phyloP scores from a whole-genome alignment of 2,329 filamentous ascomycete species.

The Colletotrichum zoysiae region DNA sequence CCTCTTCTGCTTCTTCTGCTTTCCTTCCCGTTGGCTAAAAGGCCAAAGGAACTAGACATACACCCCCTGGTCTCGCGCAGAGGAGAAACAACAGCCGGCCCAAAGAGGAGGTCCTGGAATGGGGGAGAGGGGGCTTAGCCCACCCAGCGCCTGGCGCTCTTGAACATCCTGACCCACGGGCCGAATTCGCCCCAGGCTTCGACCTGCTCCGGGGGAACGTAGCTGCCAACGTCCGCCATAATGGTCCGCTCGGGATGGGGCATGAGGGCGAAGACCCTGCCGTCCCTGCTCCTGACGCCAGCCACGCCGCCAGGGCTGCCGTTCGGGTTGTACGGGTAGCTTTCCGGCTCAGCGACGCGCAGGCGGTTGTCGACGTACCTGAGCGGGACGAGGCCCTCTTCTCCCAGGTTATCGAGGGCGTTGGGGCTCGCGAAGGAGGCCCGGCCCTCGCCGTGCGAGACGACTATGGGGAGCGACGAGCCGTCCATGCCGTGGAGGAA shows the following conservation, averaged over 20 bases:
- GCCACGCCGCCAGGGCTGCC: slow-evolving; percentile 86
- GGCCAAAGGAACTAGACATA: background rate
- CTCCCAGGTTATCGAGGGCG: slow-evolving; percentile 67
- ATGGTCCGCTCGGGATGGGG: slow-evolving; percentile 94
- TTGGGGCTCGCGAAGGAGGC: slow-evolving; percentile 75
- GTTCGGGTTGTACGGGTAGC: slow-evolving; percentile 91
- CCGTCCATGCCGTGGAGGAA: slow-evolving; percentile 92
- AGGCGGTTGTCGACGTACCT: slow-evolving; percentile 85
- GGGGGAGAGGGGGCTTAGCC: slow-evolving; percentile 57
- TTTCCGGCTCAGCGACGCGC: slow-evolving; percentile 76
- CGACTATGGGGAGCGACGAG: slow-evolving; percentile 84
- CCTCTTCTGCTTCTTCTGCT: background rate
- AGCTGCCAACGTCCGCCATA: slow-evolving; percentile 82
- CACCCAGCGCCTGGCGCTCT: slow-evolving; percentile 89
- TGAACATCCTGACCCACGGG: slow-evolving; percentile 89
- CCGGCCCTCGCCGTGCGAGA: slow-evolving; percentile 91
- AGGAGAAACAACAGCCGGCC: background rate
- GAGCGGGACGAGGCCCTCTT: slow-evolving; percentile 78
- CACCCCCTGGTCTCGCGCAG: background rate
- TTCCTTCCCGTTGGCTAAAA: background rate
- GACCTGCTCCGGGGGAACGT: slow-evolving; percentile 68
- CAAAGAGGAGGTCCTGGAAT: background rate
- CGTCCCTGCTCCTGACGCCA: slow-evolving; percentile 81
- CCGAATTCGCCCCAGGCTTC: slow-evolving; percentile 84
- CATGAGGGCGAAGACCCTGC: slow-evolving; percentile 89